A percentile compares a stretch with the other conserved stretches of the same genome.
phyloP scores from a whole-genome alignment of 108 stramenopile species.

The Nannochloropsis granulata region DNA sequence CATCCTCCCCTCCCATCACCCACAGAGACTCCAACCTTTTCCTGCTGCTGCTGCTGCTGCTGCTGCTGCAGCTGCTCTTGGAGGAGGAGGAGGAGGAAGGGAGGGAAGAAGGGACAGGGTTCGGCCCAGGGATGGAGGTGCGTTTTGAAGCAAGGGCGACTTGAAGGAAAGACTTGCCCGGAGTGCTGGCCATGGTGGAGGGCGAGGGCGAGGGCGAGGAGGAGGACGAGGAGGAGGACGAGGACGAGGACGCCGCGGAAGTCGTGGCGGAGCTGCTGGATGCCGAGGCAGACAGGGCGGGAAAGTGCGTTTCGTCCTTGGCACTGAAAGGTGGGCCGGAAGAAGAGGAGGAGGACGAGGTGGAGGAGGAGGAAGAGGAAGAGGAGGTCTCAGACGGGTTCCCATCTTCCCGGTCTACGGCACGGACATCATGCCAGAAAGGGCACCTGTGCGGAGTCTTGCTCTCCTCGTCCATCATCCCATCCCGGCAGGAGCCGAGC shows the following conservation, averaged over 20 bases:
- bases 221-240: background rate
- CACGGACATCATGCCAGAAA: background rate
- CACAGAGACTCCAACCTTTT: background rate
- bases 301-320: background rate
- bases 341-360: background rate
- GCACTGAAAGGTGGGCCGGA: background rate
- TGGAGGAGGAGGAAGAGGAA: background rate
- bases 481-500: background rate
- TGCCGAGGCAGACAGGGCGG: background rate
- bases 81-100: background rate
- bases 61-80: background rate
- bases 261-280: background rate
- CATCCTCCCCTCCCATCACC: background rate
- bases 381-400: background rate
- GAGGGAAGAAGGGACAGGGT: background rate
- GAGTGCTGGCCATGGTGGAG: background rate
- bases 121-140: background rate
- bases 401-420: background rate
- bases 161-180: background rate
- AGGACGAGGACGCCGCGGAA: background rate
- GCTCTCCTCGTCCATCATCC: background rate
- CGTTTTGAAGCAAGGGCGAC: background rate
- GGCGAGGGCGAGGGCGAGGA: background rate
- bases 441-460: background rate
- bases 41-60: background rate